Percentiles rank a stretch among this genome's conserved stretches.
phyloP scores from a whole-genome alignment of 768 basidiomycete species.

The Russula abietina region DNA sequence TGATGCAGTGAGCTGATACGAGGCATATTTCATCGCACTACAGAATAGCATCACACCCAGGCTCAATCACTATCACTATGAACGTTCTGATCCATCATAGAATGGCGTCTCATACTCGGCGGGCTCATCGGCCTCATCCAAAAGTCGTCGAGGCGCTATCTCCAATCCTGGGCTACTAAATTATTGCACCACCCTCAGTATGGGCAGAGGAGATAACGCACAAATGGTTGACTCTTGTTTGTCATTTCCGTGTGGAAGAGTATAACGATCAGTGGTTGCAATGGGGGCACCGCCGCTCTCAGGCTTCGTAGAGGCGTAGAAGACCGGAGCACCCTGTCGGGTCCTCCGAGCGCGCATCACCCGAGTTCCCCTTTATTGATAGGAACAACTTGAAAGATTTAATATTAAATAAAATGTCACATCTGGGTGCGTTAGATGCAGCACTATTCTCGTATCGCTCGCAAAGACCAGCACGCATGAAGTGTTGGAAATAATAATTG shows the following conservation, averaged over 20 bases:
- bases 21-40: background rate
- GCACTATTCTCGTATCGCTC: too few relatives aligned
- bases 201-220: background rate
- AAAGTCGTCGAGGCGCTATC: background rate
- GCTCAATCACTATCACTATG: background rate
- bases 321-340: background rate
- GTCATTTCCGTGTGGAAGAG: background rate
- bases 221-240: background rate
- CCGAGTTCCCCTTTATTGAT: background rate
- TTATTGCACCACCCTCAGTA: background rate
- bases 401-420: too few relatives aligned
- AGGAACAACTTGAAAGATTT: background rate
- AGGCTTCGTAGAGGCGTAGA: too few relatives aligned
- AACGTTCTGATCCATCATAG: background rate
- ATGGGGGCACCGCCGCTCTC: background rate
- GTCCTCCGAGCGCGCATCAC: background rate
- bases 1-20: background rate
- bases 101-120: too few relatives aligned
- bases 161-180: background rate
- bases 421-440: too few relatives aligned
- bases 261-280: background rate
- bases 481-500: background rate
- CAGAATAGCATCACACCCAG: background rate
- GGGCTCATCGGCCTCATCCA: background rate
- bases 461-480: too few relatives aligned